Base-by-base conservation (phyloP, 1,284 basidiomycete genomes). In the Rhodofomes roseus region DNA sequence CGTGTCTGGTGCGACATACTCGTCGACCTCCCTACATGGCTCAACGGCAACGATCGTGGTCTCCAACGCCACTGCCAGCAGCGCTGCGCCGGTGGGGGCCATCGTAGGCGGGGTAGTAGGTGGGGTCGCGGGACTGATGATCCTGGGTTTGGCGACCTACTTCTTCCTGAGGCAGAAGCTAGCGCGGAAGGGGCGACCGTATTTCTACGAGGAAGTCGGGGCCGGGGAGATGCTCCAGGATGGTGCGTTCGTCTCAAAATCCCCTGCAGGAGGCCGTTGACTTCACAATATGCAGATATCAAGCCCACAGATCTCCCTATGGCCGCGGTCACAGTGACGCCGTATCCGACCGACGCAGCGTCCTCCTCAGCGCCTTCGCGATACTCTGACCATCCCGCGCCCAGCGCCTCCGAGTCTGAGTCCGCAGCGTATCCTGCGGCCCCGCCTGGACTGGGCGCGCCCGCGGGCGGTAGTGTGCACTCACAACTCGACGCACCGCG, bases 31-130 rank as follows among this genome's bases (percentile, higher is more conserved):
- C 11, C 18, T 48, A 34, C 12, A 4, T 14, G 29, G 20, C 12
- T 18, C 51, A 4, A 48, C 53, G 20, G 23, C 43, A 4, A 36
- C 57, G 18, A 16, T 51, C 14, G 16, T 36, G 5, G 37, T 23
- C 22, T 12, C 23, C 43, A 44, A 27, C 25, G 9, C 37, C 16
- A 39, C 7, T 16, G 16, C 37, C 12, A 39, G 37, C 37, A 39
- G 37, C 16, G 9, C 43, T 8, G 22, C 60, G 25, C n/a, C 41
- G 16, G 48, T 54, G 2, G 60, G 60, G n/a, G 60, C 57, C 16
- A 62, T 62, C 53, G 57, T 58, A 6, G 60, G 57, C 16, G 57
- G 60, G n/a, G 60, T 59, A 11, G 60, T 62, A n/a, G 60, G 60
- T 1, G 60, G 60, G 12, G 55, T 57, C 0, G 60, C 43, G 8